A percentile compares a stretch with the other conserved stretches of the same genome.
Evolutionary conservation across 1,284 basidiomycete species (phyloP).

Genomic region (Pterulicium gracile): DNA sequence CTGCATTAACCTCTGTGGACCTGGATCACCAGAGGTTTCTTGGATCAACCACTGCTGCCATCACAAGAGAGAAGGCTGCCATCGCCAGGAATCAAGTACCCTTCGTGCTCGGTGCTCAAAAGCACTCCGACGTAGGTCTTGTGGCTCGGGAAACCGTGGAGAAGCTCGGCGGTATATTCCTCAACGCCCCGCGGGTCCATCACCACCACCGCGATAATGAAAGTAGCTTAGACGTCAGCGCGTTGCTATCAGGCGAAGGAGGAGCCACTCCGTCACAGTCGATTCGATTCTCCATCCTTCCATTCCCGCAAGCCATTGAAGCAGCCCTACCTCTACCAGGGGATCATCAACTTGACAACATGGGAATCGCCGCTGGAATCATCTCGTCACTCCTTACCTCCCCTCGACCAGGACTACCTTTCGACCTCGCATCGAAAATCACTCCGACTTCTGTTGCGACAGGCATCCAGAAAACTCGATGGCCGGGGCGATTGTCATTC

Average conservation of each 20-base stretch:
- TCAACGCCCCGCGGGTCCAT: conserved; percentile 20
- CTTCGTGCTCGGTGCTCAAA: conserved; percentile 70
- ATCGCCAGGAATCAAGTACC: conserved; percentile 66
- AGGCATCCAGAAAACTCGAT: conserved; percentile 55
- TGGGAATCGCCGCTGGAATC: conserved; percentile 59
- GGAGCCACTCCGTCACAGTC: neutral
- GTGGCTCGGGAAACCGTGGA: conserved; percentile 31
- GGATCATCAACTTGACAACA: conserved; percentile 74
- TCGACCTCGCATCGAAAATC: conserved; percentile 25
- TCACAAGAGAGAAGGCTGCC: conserved; percentile 77
- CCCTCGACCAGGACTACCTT: conserved; percentile 21
- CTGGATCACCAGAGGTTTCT: conserved; percentile 90
- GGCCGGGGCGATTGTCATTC: conserved; percentile 84
- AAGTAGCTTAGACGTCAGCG: neutral
- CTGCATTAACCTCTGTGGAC: conserved; percentile 79
- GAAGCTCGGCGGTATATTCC: conserved; percentile 18
- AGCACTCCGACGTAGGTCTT: conserved; percentile 36
- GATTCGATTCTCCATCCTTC: conserved; percentile 10
- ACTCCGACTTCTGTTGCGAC: conserved; percentile 33
- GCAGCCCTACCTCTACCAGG: conserved; percentile 61
- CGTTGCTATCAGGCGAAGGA: neutral
- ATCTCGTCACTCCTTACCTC: conserved; percentile 47
- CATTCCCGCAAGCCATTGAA: conserved; percentile 26
- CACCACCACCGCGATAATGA: conserved; percentile 23
- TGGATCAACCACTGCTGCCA: conserved; percentile 65